phyloP scores from a whole-genome alignment of 176 grass and related monocot species.

The Rhynchospora tenuis region DNA sequence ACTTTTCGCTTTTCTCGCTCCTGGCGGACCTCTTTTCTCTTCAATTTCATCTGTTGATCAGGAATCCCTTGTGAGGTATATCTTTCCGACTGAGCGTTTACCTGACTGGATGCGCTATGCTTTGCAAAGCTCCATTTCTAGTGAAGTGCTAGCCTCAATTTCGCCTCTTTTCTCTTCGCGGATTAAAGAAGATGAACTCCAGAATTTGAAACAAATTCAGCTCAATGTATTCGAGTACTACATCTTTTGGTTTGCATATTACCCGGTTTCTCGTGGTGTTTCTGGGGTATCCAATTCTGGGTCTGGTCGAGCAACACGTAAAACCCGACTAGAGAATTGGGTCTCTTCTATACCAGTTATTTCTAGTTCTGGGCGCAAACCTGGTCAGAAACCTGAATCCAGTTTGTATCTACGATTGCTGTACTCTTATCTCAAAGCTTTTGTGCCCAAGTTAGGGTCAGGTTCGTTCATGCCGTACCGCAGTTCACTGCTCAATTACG shows the following conservation, averaged over 20 bases:
- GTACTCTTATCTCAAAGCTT: constrained; percentile 62
- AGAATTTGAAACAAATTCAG: constrained; percentile 39
- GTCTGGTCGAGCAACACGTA: not conserved
- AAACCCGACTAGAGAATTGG: constrained; percentile 55
- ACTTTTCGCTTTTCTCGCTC: constrained; percentile 48
- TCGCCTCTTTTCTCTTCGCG: constrained; percentile 50
- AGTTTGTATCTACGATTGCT: constrained; percentile 68
- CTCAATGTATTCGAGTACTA: constrained; percentile 83
- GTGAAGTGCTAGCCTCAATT: constrained; percentile 23
- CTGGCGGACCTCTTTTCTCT: constrained; percentile 58
- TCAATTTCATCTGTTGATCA: constrained; percentile 50
- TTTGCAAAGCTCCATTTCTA: constrained; percentile 17
- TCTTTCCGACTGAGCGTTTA: constrained; percentile 76
- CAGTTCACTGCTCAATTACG: constrained; percentile 37
- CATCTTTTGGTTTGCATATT: constrained; percentile 98
- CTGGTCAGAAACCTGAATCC: constrained; percentile 33
- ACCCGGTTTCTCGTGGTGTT: constrained; percentile 41
- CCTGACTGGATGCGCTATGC: constrained; percentile 65
- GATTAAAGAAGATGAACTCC: constrained; percentile 39
- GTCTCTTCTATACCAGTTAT: constrained; percentile 47
- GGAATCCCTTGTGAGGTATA: constrained; percentile 50
- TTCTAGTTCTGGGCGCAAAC: constrained; percentile 30
- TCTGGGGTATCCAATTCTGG: not conserved
- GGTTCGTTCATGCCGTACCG: constrained; percentile 11
- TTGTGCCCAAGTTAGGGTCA: constrained; percentile 44